Conservation (phyloP, 108 stramenopile genomes). For the Cyclotella distinguenda region DNA sequence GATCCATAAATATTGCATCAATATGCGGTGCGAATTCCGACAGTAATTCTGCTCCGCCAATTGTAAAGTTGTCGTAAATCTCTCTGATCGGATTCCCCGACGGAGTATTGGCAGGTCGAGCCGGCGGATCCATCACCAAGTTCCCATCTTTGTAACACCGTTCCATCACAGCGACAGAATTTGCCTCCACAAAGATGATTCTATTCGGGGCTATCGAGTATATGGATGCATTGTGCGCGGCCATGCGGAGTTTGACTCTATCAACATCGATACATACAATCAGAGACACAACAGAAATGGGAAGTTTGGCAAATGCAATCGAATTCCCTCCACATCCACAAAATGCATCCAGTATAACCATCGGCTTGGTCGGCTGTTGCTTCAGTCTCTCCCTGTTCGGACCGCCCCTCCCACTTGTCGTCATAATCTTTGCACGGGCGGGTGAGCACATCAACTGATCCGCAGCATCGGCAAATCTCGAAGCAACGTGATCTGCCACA, state of each 20-base stretch:
- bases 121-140: conserved; percentile 63
- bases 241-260: conserved; percentile 80
- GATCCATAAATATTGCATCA: conserved; percentile 85
- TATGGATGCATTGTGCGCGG: conserved; percentile 91
- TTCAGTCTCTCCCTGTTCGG: neutral
- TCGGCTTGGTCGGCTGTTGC: conserved; percentile 18
- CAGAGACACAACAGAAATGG: conserved; percentile 55
- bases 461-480: conserved; percentile 50
- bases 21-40: conserved; percentile 50
- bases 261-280: conserved; percentile 92
- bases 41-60: conserved; percentile 77
- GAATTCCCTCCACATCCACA: conserved; percentile 94
- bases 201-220: conserved; percentile 82
- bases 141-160: conserved; percentile 72
- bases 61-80: conserved; percentile 58
- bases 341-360: conserved; percentile 90
- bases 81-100: conserved; percentile 61
- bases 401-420: neutral
- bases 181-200: conserved; percentile 81
- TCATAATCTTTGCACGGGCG: neutral
- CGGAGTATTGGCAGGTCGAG: conserved; percentile 17
- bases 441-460: conserved; percentile 12
- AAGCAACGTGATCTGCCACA: conserved; percentile 89
- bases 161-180: conserved; percentile 70
- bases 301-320: conserved; percentile 81